Conservation (phyloP, 2,329 filamentous ascomycete species). For the Parasarocladium wereldwijsianum region DNA sequence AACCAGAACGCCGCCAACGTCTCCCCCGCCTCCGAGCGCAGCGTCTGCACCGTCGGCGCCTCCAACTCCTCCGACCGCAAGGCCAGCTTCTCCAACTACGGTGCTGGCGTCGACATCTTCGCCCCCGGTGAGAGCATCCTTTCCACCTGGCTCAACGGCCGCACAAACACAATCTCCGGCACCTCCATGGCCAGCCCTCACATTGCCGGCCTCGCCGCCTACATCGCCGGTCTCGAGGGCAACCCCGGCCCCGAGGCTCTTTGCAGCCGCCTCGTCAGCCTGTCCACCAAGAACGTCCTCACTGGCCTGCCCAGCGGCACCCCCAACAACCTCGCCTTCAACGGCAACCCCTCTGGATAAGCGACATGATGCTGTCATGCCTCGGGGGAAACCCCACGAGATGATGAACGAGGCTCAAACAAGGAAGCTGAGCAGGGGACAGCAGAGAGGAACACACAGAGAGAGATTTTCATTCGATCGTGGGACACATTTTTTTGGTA, state of each 20-base stretch:
- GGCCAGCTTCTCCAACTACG: constrained; percentile 35
- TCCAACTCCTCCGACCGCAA: constrained; percentile 20
- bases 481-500: no score
- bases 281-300: constrained; percentile 25
- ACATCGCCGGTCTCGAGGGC: constrained; percentile 29
- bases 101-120: constrained; percentile 29
- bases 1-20: constrained; percentile 24
- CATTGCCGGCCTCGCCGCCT: constrained; percentile 24
- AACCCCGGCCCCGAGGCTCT: constrained; percentile 27
- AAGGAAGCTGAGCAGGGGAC: no score
- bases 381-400: no score
- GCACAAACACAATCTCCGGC: constrained; percentile 23
- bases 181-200: constrained; percentile 27
- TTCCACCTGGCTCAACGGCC: constrained; percentile 27
- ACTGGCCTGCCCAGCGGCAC: constrained; percentile 26
- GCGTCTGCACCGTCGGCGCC: constrained; percentile 35
- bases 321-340: constrained; percentile 39
- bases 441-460: no score
- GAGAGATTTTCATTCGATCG: no score
- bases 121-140: constrained; percentile 30
- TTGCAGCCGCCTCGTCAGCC: constrained; percentile 27
- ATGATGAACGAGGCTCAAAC: no score
- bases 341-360: constrained; percentile 20
- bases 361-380: no score
- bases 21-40: constrained; percentile 29